Conservation (phyloP, 257 asterid species). For the Thymus mandschuricus region DNA sequence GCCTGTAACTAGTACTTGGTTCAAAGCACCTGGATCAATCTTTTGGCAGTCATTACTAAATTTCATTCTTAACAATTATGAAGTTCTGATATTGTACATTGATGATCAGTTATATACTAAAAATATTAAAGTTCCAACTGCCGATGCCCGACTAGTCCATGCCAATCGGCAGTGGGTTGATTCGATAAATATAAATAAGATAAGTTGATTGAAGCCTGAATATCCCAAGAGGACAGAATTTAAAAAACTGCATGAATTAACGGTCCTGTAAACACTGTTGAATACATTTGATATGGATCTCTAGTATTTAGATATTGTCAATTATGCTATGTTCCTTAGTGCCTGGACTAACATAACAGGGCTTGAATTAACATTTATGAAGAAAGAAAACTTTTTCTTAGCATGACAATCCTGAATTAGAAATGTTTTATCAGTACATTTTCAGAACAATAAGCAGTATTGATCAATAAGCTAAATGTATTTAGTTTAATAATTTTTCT, state of each 20-base stretch:
- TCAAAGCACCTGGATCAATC: background rate
- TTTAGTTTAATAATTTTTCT: slow-evolving; percentile 19
- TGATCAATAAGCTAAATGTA: slow-evolving; percentile 15
- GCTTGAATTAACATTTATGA: background rate
- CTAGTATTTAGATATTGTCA: background rate
- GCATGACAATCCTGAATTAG: slow-evolving; percentile 1
- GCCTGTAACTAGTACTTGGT: no score
- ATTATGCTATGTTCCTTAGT: background rate
- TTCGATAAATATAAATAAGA: background rate
- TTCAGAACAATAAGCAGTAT: background rate
- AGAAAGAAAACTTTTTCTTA: background rate
- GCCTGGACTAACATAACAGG: background rate
- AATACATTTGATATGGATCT: background rate
- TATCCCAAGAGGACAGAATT: background rate
- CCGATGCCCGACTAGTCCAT: background rate
- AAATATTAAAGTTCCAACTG: background rate
- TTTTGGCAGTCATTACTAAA: background rate
- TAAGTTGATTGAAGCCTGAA: slow-evolving; percentile 15
- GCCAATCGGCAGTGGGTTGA: background rate
- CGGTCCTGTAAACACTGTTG: background rate
- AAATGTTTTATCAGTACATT: background rate
- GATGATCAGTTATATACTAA: background rate
- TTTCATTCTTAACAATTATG: background rate
- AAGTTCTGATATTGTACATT: background rate
- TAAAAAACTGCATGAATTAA: background rate